Evolutionary conservation across 305 asterid genomes (phyloP).

Genomic region (Fraxinus nigra): DNA sequence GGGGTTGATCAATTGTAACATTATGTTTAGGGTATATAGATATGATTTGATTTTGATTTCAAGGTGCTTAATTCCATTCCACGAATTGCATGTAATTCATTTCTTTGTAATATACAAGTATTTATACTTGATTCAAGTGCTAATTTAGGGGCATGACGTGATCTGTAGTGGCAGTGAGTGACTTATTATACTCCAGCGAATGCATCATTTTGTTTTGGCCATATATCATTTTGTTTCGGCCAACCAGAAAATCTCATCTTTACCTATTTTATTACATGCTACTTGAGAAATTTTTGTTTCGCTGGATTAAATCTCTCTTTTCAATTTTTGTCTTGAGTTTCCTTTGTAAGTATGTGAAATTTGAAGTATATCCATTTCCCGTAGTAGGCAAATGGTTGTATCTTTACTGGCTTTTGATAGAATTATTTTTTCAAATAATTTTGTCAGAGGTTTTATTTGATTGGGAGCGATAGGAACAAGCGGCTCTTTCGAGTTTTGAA

Average conservation of each 20-base stretch:
- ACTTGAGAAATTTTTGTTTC: neutral
- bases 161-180: neutral
- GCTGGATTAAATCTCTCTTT: neutral
- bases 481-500: slow-evolving; percentile 77
- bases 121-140: neutral
- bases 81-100: neutral
- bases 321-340: neutral
- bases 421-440: slow-evolving; percentile 3
- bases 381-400: neutral
- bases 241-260: neutral
- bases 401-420: neutral
- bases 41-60: neutral
- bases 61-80: neutral
- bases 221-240: neutral
- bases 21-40: neutral
- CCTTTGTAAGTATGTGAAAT: slow-evolving; percentile 17
- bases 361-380: neutral
- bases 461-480: slow-evolving; percentile 94
- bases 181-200: neutral
- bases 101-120: neutral
- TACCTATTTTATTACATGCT: slow-evolving; percentile 7
- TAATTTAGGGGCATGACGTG: neutral
- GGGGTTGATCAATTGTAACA: neutral
- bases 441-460: slow-evolving; percentile 84
- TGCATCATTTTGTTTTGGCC: neutral